Base-by-base conservation (phyloP, 2,329 filamentous ascomycete genomes). In the Apiospora marii region DNA sequence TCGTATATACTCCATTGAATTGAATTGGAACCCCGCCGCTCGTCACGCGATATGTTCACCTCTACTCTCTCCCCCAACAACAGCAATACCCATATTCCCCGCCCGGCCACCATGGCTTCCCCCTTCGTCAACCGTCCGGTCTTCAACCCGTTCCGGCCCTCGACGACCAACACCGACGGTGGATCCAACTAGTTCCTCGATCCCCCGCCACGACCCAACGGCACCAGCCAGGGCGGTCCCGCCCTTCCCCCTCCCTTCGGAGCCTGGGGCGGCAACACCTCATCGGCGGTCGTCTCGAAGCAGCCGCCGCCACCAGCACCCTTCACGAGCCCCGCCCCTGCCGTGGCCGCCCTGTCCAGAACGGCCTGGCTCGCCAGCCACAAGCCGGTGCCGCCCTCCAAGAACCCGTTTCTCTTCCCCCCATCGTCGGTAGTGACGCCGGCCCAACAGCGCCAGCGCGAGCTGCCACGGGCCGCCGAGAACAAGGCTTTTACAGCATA, bases 1-100 rank as follows among this genome's bases (percentile, higher is more conserved):
- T 61, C 12, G 53, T 37, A 61, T 61, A 61, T 61, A n/a, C 19
- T 61, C 53, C 53, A 61, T 61, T 22, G 30, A 37, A 37, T 61
- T 61, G 30, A 61, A 37, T 61, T 61, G 51, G 22, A 37, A 37
- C 6, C 53, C 19, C 10, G 13, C 49, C 10, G 30, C 27, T 8
- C 53, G 53, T 37, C 30, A 61, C 53, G 30, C 53, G 53, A 61
- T 61, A 61, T 61, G 53, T 37, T 37, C 53, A 37, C 30, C 22
- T n/a, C 30, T 34, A n/a, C 30, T 22, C 10, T 27, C 19, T 2
- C 3, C 30, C n/a, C 22, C 30, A 61, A 37, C 30, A n/a, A 37
- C 30, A 27, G 14, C 19, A 41, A 41, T 41, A 41, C 37, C 37
- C 8, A 41, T 41, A 6, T 6, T 10, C 53, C 0, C 27, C 16